phyloP scores from a whole-genome alignment of 2,329 filamentous ascomycete species.

The Cordyceps tenuipes region DNA sequence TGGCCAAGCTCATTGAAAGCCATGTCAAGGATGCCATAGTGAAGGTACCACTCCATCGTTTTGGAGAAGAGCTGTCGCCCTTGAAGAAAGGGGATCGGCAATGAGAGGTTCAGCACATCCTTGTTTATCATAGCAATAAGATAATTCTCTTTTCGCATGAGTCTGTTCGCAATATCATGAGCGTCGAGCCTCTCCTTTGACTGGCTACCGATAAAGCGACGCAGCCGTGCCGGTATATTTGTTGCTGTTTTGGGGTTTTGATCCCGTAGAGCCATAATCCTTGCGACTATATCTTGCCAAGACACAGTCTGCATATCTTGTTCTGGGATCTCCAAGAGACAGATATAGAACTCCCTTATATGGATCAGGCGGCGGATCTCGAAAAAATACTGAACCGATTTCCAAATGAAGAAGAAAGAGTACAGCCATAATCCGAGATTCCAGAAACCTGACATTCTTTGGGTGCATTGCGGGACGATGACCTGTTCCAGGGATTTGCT shows the following conservation, averaged over 20 bases:
- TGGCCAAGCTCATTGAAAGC: slow-evolving; percentile 88
- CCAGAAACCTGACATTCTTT: slow-evolving; percentile 64
- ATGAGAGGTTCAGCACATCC: slow-evolving; percentile 78
- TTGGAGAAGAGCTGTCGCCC: slow-evolving; percentile 78
- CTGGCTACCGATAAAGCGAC: slow-evolving; percentile 64
- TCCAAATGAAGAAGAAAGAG: slow-evolving; percentile 77
- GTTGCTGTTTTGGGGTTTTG: slow-evolving; percentile 72
- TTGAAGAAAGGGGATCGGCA: slow-evolving; percentile 76
- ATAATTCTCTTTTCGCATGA: slow-evolving; percentile 97
- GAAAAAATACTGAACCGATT: slow-evolving; percentile 63
- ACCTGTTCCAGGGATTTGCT: slow-evolving; percentile 48
- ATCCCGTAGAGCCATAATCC: slow-evolving; percentile 76
- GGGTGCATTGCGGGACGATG: slow-evolving; percentile 65
- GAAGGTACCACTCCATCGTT: slow-evolving; percentile 85
- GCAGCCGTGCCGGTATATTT: slow-evolving; percentile 43
- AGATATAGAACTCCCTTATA: slow-evolving; percentile 77
- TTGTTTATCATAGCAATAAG: slow-evolving; percentile 97
- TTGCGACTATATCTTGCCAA: slow-evolving; percentile 83
- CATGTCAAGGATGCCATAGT: slow-evolving; percentile 85
- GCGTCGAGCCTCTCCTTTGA: slow-evolving; percentile 93
- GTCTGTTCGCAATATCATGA: slow-evolving; percentile 89
- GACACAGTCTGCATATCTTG: slow-evolving; percentile 89
- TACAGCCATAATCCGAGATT: slow-evolving; percentile 78
- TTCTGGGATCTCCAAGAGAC: slow-evolving; percentile 72
- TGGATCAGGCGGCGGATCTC: slow-evolving; percentile 65